A percentile compares a stretch with the other conserved stretches of the same genome.
phyloP scores from a whole-genome alignment of 345 rosid species.

The Chamaenerion angustifolium region DNA sequence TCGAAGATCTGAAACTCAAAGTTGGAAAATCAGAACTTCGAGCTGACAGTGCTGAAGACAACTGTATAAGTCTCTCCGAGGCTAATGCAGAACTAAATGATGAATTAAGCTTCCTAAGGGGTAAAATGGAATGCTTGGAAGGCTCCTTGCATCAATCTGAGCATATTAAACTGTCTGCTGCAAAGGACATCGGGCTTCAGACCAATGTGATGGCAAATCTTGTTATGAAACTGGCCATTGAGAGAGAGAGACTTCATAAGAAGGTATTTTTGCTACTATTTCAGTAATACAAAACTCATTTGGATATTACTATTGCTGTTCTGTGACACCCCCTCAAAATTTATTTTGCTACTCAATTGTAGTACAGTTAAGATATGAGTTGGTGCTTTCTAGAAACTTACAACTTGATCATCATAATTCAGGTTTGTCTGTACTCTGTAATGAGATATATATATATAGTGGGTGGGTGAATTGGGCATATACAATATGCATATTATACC shows the following conservation, averaged over 20 bases:
- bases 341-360: no score
- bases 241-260: slow-evolving; percentile 78
- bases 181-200: slow-evolving; percentile 52
- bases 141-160: slow-evolving; percentile 53
- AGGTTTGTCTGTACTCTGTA: no score
- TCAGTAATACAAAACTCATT: neutral
- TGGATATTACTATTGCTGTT: neutral
- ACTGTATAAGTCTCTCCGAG: slow-evolving; percentile 63
- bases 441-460: no score
- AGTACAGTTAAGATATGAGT: neutral
- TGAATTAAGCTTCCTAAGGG: slow-evolving; percentile 51
- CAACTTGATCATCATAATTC: no score
- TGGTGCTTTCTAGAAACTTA: no score
- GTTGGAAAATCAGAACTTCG: slow-evolving; percentile 54
- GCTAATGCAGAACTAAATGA: slow-evolving; percentile 58
- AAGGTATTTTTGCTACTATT: slow-evolving; percentile 35
- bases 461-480: no score
- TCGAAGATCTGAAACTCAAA: slow-evolving; percentile 63
- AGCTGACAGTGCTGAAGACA: slow-evolving; percentile 68
- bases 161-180: slow-evolving; percentile 47
- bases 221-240: slow-evolving; percentile 57
- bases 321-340: neutral
- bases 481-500: no score
- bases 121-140: slow-evolving; percentile 54
- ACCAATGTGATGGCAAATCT: slow-evolving; percentile 66